Evolutionary conservation across 805 yeast species (phyloP), one percentile per base, ranked within the genome.

Genomic region (Yamadazyma ubonensis): DNA sequence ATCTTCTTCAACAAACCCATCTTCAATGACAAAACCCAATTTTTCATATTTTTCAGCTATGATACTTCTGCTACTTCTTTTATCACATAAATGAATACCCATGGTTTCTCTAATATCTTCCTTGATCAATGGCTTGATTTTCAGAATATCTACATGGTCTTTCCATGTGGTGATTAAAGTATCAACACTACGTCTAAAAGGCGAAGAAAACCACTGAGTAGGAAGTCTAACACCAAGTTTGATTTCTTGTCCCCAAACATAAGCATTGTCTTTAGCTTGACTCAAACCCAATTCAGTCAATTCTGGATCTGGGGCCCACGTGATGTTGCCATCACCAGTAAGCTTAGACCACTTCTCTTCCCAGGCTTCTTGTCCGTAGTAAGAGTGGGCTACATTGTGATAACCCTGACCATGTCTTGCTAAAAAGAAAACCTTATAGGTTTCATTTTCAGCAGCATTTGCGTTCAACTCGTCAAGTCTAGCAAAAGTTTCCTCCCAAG

Each of bases 341-440:
- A 61, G 41, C 29, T 58, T 59, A 31, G 71, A 61, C 75, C 77
- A 75, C 44, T 69, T 53, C 32, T 60, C 62, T 41, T 72, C 66
- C 78, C 78, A 74, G 10, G 50, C 66, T 25, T 61, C 54, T 25
- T 66, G 61, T 11, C 79, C 80, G 49, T 75, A 75, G 36, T 58
- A 60, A 12, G 59, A 36, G 48, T 72, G 71, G 19, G 75, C 77
- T 40, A 62, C 52, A 49, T 76, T 76, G 50, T 76, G 81, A 50
- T 50, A 73, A 2, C 80, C 81, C 45, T 76, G 76, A 4, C 79
- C 80, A 45, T 76, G 81, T 37, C 81, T 64, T 4, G 75, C 78
- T 25, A 74, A 58, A 43, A 67, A 67, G 28, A 76, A 54, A 8
- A 76, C 49, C 52, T 75, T 76, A 55, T 73, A 76, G 5, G 44